These are phyloP conservation scores for Wallacemonas sp. DNA, from an alignment of 208 protist genomes.

Conservation along the genomic window DNA sequence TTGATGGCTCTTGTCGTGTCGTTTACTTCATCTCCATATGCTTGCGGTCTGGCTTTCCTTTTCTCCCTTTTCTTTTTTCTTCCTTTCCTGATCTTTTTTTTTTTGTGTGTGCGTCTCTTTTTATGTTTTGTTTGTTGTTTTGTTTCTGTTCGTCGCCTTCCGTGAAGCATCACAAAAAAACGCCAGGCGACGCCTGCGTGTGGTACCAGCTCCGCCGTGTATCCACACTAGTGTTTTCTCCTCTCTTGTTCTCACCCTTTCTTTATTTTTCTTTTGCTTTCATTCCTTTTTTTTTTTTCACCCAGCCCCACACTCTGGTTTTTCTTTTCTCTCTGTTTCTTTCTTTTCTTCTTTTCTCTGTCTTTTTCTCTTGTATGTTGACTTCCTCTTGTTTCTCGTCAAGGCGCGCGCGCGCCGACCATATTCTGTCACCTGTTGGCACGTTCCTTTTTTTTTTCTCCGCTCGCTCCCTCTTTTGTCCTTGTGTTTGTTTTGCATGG, in stretches of 20 bases:
- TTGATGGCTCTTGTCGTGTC: no score
- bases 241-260: no score
- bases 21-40: no score
- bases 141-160: not conserved
- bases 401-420: not conserved
- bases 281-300: no score
- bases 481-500: no score
- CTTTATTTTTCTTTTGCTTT: no score
- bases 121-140: constrained; percentile 10
- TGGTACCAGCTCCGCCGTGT: no score
- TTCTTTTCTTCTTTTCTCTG: not conserved
- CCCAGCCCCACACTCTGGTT: no score
- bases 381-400: not conserved
- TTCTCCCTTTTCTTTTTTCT: not conserved
- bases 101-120: not conserved
- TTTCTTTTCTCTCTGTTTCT: not conserved
- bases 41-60: not conserved
- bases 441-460: constrained; percentile 14
- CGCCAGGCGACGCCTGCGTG: no score
- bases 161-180: no score
- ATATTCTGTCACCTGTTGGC: not conserved
- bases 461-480: no score
- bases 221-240: no score
- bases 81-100: not conserved
- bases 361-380: not conserved